Conservation (phyloP, 2,329 filamentous ascomycete species). For the Aplosporella prunicola region DNA sequence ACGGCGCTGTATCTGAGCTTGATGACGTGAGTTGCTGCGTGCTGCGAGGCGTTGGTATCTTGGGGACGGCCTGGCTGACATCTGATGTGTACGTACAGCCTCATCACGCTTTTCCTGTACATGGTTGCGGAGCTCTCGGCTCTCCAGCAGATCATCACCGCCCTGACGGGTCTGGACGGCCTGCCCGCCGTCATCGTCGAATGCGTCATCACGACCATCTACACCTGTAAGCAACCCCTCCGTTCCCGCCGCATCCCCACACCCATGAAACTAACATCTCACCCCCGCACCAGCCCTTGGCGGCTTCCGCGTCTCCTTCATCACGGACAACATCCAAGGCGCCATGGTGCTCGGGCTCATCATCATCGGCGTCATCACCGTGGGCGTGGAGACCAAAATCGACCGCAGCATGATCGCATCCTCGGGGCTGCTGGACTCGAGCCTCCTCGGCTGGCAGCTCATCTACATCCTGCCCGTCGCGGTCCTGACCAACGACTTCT, state of each 20-base stretch:
- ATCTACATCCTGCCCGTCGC: slow-evolving; percentile 77
- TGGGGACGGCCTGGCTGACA: background rate
- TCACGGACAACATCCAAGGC: slow-evolving; percentile 76
- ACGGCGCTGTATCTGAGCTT: slow-evolving; percentile 66
- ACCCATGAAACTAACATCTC: slow-evolving; percentile 10
- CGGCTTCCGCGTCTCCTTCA: slow-evolving; percentile 74
- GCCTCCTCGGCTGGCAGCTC: slow-evolving; percentile 71
- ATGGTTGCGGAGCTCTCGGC: slow-evolving; percentile 80
- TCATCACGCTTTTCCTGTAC: slow-evolving; percentile 76
- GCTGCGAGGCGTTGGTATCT: background rate
- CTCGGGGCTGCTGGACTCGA: slow-evolving; percentile 60
- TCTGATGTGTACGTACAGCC: slow-evolving; percentile 21
- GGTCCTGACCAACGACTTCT: slow-evolving; percentile 77
- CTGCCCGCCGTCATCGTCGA: slow-evolving; percentile 70
- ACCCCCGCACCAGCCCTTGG: slow-evolving; percentile 51
- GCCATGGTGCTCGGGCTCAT: slow-evolving; percentile 67
- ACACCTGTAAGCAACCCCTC: slow-evolving; percentile 54
- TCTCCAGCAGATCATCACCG: slow-evolving; percentile 66
- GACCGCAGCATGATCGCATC: slow-evolving; percentile 57
- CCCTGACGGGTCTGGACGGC: slow-evolving; percentile 64
- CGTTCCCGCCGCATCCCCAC: background rate
- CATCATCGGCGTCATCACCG: slow-evolving; percentile 65
- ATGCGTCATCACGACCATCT: slow-evolving; percentile 68
- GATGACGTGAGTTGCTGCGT: slow-evolving; percentile 46
- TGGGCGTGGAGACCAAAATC: slow-evolving; percentile 66